Conservation (phyloP, 345 rosid genomes). For the Salix koriyanagi region DNA sequence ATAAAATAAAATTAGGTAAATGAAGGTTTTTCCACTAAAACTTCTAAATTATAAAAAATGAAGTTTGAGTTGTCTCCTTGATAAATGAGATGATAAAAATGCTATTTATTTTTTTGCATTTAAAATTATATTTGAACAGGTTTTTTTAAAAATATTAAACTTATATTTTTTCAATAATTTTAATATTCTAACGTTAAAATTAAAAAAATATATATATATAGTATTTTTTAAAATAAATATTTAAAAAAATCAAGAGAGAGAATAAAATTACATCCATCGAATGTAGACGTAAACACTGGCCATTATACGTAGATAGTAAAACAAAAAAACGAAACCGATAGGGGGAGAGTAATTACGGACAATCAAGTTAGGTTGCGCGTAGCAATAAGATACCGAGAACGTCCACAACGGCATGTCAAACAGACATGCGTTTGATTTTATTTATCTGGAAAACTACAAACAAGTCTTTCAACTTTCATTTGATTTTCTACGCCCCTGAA, state of each 20-base stretch:
- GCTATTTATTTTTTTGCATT: no score
- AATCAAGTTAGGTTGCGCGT: constrained; percentile 1
- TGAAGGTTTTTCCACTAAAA: neutral
- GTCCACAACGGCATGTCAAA: neutral
- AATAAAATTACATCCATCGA: neutral
- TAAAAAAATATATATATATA: no score
- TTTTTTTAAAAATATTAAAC: no score
- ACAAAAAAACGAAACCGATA: neutral
- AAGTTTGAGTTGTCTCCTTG: no score
- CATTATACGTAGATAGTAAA: neutral
- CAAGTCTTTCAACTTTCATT: neutral
- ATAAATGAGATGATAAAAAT: no score
- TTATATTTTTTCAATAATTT: no score
- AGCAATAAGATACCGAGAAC: neutral
- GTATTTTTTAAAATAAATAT: no score
- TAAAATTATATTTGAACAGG: no score
- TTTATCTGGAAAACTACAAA: neutral
- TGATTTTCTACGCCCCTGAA: neutral
- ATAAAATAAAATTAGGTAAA: no score
- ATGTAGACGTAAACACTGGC: neutral
- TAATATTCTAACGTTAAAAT: no score
- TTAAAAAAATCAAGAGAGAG: no score
- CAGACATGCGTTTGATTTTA: neutral
- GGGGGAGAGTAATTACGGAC: neutral
- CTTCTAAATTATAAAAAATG: neutral